A percentile compares a stretch with the other conserved stretches of the same genome.
These are phyloP conservation scores for Trypanosoma melophagium DNA, from an alignment of 208 protist genomes.

Conservation along the genomic window DNA sequence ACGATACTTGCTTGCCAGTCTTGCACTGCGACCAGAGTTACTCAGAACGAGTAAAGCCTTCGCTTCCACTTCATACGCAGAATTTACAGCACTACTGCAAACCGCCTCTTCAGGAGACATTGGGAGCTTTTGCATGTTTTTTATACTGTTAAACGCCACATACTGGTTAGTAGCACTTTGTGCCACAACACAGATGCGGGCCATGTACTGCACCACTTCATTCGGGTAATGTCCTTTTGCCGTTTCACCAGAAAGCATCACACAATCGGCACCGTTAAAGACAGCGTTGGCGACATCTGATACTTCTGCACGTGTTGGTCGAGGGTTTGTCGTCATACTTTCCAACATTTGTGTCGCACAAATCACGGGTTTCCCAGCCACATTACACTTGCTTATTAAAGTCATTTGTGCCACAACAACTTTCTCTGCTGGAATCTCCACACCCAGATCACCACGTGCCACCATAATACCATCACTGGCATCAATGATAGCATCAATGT, in stretches of 20 bases:
- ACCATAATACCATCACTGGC: conserved; percentile 99
- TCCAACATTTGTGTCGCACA: conserved; percentile 99
- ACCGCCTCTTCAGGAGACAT: conserved; percentile 90
- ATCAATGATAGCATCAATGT: conserved; percentile 98
- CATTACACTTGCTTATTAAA: conserved; percentile 98
- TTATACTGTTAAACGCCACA: conserved; percentile 85
- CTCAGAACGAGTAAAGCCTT: conserved; percentile 92
- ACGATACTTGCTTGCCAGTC: conserved; percentile 96
- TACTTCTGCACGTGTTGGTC: conserved; percentile 98
- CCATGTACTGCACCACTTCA: conserved; percentile 96
- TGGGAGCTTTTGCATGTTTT: conserved; percentile 78
- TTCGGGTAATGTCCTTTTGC: conserved; percentile 97
- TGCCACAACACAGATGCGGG: conserved; percentile 88
- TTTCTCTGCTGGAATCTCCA: conserved; percentile 98
- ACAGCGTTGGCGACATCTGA: conserved; percentile 98
- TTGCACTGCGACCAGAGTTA: conserved; percentile 91
- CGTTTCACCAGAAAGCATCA: conserved; percentile 99
- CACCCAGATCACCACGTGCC: conserved; percentile 98
- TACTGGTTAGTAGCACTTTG: conserved; percentile 79
- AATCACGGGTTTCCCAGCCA: conserved; percentile 98
- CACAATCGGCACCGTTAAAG: conserved; percentile 98
- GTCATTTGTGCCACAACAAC: conserved; percentile 98
- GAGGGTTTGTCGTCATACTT: conserved; percentile 96
- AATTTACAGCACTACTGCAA: conserved; percentile 93
- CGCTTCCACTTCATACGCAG: conserved; percentile 90